A percentile compares a stretch with the other conserved stretches of the same genome.
Evolutionary conservation across 768 basidiomycete species (phyloP).

Genomic region (Tylopilus cervinicoccineus): DNA sequence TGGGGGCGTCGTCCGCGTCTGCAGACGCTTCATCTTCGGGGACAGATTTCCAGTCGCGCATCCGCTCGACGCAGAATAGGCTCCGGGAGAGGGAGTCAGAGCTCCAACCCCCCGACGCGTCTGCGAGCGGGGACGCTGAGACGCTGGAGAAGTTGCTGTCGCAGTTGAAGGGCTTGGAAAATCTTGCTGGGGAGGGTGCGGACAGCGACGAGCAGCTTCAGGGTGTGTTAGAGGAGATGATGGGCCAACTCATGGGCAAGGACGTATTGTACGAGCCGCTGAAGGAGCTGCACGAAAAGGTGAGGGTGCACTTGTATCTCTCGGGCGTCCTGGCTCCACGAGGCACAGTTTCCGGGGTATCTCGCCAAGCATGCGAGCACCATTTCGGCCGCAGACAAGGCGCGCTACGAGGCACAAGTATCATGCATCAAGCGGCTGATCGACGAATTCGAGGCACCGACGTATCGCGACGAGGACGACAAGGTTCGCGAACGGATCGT

Average conservation of each 20-base stretch:
- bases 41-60: conserved; percentile 62
- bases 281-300: conserved; percentile 56
- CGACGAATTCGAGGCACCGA: conserved; percentile 57
- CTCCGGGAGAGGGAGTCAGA: conserved; percentile 61
- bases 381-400: conserved; percentile 53
- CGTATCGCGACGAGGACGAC: conserved; percentile 54
- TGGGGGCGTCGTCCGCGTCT: conserved; percentile 6
- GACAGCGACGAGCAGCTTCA: conserved; percentile 53
- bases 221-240: conserved; percentile 67
- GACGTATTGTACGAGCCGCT: conserved; percentile 75
- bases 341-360: conserved; percentile 64
- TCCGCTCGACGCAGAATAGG: conserved; percentile 71
- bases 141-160: conserved; percentile 52
- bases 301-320: neutral
- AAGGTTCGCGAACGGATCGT: conserved; percentile 47
- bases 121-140: conserved; percentile 21
- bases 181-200: conserved; percentile 35
- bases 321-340: neutral
- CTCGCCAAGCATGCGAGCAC: conserved; percentile 51
- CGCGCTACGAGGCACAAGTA: conserved; percentile 63
- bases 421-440: conserved; percentile 54
- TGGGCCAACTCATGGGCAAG: conserved; percentile 31
- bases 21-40: conserved; percentile 1
- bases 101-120: conserved; percentile 19
- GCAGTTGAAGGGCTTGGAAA: conserved; percentile 33